phyloP scores from a whole-genome alignment of 140 eudicot species.

The Anethum foeniculum region DNA sequence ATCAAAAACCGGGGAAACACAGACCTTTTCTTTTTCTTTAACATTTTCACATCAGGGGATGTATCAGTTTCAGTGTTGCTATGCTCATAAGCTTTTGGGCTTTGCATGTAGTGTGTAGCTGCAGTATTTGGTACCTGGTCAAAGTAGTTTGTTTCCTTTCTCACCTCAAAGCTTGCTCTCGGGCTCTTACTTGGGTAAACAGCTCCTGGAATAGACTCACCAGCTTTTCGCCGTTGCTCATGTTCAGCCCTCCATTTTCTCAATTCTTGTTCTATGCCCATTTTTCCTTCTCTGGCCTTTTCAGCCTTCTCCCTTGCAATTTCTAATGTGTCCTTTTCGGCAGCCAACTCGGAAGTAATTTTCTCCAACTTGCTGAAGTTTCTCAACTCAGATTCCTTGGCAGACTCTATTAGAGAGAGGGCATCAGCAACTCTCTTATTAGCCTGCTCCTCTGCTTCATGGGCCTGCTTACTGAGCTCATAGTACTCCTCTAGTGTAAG shows the following conservation, averaged over 20 bases:
- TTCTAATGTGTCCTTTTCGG: conserved; percentile 42
- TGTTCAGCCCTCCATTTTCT: conserved; percentile 80
- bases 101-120: conserved; percentile 20
- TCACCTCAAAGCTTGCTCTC: conserved; percentile 45
- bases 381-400: conserved; percentile 59
- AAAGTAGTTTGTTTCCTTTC: conserved; percentile 25
- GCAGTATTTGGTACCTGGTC: conserved; percentile 20
- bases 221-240: conserved; percentile 71
- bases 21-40: conserved; percentile 61
- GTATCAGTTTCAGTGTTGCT: conserved; percentile 48
- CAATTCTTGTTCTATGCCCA: conserved; percentile 63
- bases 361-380: conserved; percentile 58
- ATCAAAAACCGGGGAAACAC: conserved; percentile 66
- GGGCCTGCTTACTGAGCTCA: conserved; percentile 75
- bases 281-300: conserved; percentile 70
- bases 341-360: conserved; percentile 37
- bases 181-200: conserved; percentile 31
- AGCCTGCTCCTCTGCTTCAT: conserved; percentile 84
- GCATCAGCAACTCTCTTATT: conserved; percentile 63
- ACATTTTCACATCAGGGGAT: conserved; percentile 35
- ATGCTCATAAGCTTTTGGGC: conserved; percentile 25
- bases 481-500: conserved; percentile 82
- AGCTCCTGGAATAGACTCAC: conserved; percentile 24
- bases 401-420: conserved; percentile 55
- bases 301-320: conserved; percentile 61